Evolutionary conservation across 176 grass and related monocot species (phyloP).

Genomic region (Hyparrhenia diplandra): DNA sequence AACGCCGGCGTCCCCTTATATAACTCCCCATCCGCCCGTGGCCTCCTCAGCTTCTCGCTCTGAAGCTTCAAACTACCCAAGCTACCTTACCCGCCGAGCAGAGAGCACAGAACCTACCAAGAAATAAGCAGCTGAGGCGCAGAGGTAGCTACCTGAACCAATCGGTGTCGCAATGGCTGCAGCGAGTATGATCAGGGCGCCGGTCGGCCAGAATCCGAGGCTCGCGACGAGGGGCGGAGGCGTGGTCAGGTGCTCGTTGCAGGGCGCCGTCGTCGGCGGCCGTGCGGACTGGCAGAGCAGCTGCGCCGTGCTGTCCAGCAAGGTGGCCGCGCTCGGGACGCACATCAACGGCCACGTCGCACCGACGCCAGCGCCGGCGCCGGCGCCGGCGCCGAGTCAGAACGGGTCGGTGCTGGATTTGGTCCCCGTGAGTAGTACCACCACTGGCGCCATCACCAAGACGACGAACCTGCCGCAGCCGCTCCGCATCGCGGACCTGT

Average conservation of each 20-base stretch:
- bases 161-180: conserved; percentile 33
- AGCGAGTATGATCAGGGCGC: conserved; percentile 33
- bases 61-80: conserved; percentile 32
- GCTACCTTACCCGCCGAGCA: neutral
- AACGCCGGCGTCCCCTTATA: conserved; percentile 30
- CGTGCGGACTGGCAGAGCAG: conserved; percentile 78
- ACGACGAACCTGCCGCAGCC: conserved; percentile 49
- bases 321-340: conserved; percentile 44
- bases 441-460: neutral
- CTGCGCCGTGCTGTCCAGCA: conserved; percentile 90
- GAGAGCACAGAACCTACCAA: conserved; percentile 1
- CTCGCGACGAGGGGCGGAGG: conserved; percentile 17
- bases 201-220: conserved; percentile 32
- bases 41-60: conserved; percentile 42
- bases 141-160: neutral
- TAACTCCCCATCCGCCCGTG: neutral
- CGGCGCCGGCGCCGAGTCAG: neutral
- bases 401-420: conserved; percentile 25
- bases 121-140: neutral
- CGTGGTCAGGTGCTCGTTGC: conserved; percentile 49
- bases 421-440: conserved; percentile 29
- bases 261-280: conserved; percentile 44
- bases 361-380: neutral
- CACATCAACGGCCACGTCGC: conserved; percentile 6
- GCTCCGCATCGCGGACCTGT: conserved; percentile 67